Evolutionary conservation across 2,329 filamentous ascomycete genomes (phyloP), one percentile per base, ranked within the genome.

Genomic region (Penicillium corylophilum): DNA sequence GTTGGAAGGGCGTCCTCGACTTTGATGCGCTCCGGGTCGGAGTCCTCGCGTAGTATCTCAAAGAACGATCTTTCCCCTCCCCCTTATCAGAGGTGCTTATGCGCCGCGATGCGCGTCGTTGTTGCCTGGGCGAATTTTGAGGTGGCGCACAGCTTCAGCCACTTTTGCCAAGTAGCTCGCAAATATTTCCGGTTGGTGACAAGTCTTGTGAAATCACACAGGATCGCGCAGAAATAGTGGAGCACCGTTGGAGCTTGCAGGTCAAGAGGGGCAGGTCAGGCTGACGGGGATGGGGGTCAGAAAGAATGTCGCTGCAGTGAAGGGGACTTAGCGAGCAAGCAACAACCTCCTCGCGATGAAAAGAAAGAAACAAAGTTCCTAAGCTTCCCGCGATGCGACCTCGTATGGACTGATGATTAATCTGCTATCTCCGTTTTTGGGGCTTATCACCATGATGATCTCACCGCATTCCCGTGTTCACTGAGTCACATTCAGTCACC

Each of bases 401-500:
- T 16, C 20, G 38, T 33, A 20, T 24, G 26, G 22, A 20, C 4
- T 24, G 48, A 46, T 50, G 42, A 50, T 46, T 50, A 46, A 50
- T 50, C 48, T 8, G 24, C 48, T 50, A 50, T 50, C 48, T 50
- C 48, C 48, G 48, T 46, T 44, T 35, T 40, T 18, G 41, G 47
- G n/a, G 41, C 48, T 50, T 50, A 50, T 50, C 48, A 46, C 48
- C 47, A 44, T 35, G 28, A 50, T 36, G 47, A 50, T 44, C 24
- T 36, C 35, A 38, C 36, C 26, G 40, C 39, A 22, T 38, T 48
- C 38, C 16, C 31, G 23, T 33, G 9, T 23, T 10, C 2, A 10
- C 12, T 38, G 35, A 38, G 16, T 38, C 35, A 38, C 16, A 38
- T 38, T 20, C 16, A 2, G 4, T 16, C 31, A 35, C 31, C 31